A percentile compares a stretch with the other conserved stretches of the same genome.
These are phyloP conservation scores for Thelonectria blattea DNA, from an alignment of 2,329 filamentous ascomycete species.

Conservation along the genomic window DNA sequence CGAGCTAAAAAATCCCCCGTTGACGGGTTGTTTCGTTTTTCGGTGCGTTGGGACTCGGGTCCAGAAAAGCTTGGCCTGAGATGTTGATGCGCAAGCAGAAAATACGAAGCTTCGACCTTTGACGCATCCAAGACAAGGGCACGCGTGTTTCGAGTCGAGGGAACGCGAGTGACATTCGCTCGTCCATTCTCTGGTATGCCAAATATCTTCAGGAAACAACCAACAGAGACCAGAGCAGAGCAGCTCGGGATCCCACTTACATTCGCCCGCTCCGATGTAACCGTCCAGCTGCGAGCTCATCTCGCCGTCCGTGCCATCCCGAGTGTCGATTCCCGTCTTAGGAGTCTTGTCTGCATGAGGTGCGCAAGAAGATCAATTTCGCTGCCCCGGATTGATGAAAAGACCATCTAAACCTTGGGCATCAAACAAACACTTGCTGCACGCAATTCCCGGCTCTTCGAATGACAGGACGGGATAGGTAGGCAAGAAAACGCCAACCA, in stretches of 20 bases:
- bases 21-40: slow-evolving; percentile 16
- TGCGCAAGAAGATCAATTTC: no score
- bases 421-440: no score
- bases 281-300: slow-evolving; percentile 13
- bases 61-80: slow-evolving; percentile 3
- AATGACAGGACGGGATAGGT: not conserved
- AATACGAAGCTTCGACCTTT: no score
- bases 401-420: not conserved
- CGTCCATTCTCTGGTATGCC: not conserved
- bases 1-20: not conserved
- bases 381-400: not conserved
- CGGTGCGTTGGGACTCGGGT: slow-evolving; percentile 1
- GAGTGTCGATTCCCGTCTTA: slow-evolving; percentile 16
- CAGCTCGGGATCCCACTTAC: not conserved
- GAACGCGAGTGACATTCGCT: not conserved
- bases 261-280: slow-evolving; percentile 14
- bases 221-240: no score
- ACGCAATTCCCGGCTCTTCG: no score
- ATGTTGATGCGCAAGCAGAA: no score
- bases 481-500: not conserved
- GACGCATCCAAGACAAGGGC: no score
- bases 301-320: slow-evolving; percentile 14
- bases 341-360: not conserved
- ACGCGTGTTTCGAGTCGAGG: not conserved
- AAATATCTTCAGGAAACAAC: no score